Conservation (phyloP, 371 early-diverging fungal species). For the Circinella minor region DNA sequence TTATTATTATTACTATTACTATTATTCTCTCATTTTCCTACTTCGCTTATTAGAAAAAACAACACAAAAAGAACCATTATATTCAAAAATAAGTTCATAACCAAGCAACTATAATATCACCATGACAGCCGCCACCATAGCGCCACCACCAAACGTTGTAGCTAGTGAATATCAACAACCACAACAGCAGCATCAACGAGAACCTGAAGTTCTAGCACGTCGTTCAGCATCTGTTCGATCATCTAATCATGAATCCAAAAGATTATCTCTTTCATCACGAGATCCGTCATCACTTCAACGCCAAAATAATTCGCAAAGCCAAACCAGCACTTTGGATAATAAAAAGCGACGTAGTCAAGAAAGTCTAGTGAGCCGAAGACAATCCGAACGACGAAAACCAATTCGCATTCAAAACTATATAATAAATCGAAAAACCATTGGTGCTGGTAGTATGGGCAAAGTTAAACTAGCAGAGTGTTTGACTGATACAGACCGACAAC, state of each 20-base stretch:
- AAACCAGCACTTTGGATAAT: slow-evolving; percentile 15
- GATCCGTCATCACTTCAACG: slow-evolving; percentile 18
- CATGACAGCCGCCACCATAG: slow-evolving; percentile 30
- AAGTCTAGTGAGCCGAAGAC: slow-evolving; percentile 22
- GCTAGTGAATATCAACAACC: slow-evolving; percentile 8
- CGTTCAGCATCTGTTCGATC: slow-evolving; percentile 18
- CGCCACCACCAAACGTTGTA: slow-evolving; percentile 17
- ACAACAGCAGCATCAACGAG: slow-evolving; percentile 2
- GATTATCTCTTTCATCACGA: slow-evolving; percentile 12
- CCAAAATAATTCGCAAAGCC: slow-evolving; percentile 20
- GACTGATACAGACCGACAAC: slow-evolving; percentile 41
- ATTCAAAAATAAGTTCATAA: too few relatives aligned
- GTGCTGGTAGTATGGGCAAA: slow-evolving; percentile 98
- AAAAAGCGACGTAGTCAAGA: slow-evolving; percentile 26
- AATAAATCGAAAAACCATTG: slow-evolving; percentile 81
- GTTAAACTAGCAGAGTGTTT: slow-evolving; percentile 89
- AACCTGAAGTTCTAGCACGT: slow-evolving; percentile 19
- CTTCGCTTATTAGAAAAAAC: too few relatives aligned
- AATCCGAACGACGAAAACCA: slow-evolving; percentile 42
- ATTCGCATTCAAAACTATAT: slow-evolving; percentile 50
- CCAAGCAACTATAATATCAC: neutral
- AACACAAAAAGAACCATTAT: neutral
- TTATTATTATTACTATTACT: neutral
- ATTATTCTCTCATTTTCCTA: neutral
- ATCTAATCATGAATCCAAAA: slow-evolving; percentile 10